Percentiles rank a stretch among this genome's conserved stretches.
phyloP scores from a whole-genome alignment of 2,329 filamentous ascomycete species.

The Calonectria hawksworthii region DNA sequence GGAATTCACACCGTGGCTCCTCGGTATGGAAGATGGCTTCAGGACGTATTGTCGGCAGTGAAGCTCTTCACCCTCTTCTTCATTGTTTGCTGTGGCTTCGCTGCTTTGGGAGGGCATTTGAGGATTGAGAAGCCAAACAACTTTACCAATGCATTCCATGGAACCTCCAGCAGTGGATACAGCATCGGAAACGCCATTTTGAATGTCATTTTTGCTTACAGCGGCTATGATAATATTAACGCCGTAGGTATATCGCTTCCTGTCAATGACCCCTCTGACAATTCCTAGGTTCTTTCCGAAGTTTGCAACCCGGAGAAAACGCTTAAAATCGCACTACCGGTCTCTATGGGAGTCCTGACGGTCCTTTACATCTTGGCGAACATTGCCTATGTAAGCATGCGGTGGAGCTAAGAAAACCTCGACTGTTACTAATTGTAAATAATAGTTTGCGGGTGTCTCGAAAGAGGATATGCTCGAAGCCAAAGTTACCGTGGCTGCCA shows the following conservation, averaged over 20 bases:
- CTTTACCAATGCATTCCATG: constrained; percentile 25
- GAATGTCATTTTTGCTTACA: constrained; percentile 28
- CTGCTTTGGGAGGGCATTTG: constrained; percentile 25
- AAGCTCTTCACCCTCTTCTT: constrained; percentile 30
- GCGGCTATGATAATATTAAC: constrained; percentile 32
- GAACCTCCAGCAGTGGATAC: constrained; percentile 25
- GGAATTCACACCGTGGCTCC: constrained; percentile 20
- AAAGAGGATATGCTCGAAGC: constrained; percentile 22
- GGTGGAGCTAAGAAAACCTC: not conserved
- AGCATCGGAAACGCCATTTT: constrained; percentile 28
- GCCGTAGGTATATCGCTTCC: not conserved
- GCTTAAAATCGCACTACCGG: constrained; percentile 22
- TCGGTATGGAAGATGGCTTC: constrained; percentile 13
- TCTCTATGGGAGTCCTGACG: constrained; percentile 19
- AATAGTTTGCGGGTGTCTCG: constrained; percentile 27
- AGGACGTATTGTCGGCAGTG: constrained; percentile 20
- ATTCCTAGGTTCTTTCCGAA: constrained; percentile 24
- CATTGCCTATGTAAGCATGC: constrained; percentile 22
- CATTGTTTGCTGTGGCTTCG: constrained; percentile 33
- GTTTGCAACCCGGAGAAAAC: constrained; percentile 25
- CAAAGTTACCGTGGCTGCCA: constrained; percentile 31
- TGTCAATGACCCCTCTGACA: not conserved
- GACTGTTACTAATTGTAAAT: too few relatives aligned
- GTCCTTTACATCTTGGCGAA: constrained; percentile 28
- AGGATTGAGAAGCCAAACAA: constrained; percentile 28